Evolutionary conservation across 2,329 filamentous ascomycete species (phyloP).

Genomic region (Diaporthe sp.): DNA sequence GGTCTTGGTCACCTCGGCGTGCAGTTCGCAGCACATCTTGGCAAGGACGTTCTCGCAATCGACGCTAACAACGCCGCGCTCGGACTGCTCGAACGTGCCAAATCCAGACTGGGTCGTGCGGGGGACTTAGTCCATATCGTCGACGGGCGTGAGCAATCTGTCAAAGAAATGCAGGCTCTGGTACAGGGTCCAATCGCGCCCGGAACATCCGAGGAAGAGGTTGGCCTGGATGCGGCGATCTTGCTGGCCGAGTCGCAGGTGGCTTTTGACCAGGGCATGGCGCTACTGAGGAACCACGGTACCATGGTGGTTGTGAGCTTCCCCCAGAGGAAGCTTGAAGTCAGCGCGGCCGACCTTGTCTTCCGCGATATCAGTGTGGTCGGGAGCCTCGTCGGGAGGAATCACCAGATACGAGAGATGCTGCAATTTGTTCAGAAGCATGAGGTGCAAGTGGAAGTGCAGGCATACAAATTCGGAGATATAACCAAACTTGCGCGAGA

Average conservation of each 20-base stretch:
- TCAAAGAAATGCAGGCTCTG: neutral
- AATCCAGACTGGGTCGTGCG: neutral
- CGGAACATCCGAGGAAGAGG: neutral
- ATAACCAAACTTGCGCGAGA: neutral
- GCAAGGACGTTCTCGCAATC: neutral
- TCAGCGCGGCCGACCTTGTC: neutral
- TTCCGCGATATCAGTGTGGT: constrained; percentile 2
- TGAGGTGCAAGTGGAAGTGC: neutral
- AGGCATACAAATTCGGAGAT: neutral
- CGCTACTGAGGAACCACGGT: neutral
- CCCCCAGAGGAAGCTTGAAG: neutral
- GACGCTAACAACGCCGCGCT: neutral
- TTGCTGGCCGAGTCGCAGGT: neutral
- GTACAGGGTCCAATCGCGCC: neutral
- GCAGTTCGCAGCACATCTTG: neutral
- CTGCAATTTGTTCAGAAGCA: neutral
- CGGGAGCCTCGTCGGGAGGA: neutral
- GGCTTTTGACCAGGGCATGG: neutral
- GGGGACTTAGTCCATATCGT: neutral
- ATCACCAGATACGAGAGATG: constrained; percentile 13
- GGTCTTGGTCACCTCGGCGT: constrained; percentile 6
- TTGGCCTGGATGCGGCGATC: neutral
- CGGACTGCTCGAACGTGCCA: neutral
- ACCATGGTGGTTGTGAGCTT: constrained; percentile 2
- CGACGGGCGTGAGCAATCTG: neutral